Evolutionary conservation across 345 rosid genomes (phyloP).

Genomic region (Pugionium dolabratum): DNA sequence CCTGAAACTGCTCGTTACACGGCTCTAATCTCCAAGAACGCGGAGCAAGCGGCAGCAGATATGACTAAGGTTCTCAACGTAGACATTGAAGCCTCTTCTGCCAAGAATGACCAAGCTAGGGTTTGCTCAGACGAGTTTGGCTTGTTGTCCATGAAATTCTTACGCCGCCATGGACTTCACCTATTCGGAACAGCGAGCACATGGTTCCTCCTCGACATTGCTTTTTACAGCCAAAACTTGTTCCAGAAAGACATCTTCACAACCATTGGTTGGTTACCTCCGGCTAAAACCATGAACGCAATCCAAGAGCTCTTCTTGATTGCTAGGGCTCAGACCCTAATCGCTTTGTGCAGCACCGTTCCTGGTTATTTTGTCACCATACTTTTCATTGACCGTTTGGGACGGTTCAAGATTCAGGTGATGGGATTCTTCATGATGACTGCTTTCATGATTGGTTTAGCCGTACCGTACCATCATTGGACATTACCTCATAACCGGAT

Average conservation of each 20-base stretch:
- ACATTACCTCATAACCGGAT: constrained; percentile 47
- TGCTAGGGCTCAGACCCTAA: constrained; percentile 60
- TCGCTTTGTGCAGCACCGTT: constrained; percentile 70
- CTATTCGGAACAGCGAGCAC: constrained; percentile 60
- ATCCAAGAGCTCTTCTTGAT: constrained; percentile 62
- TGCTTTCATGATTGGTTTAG: constrained; percentile 57
- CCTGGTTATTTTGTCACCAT: constrained; percentile 76
- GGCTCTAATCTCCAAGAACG: constrained; percentile 61
- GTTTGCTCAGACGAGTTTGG: constrained; percentile 46
- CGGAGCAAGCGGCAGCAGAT: constrained; percentile 61
- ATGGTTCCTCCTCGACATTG: constrained; percentile 77
- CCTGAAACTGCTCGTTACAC: constrained; percentile 90
- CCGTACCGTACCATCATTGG: constrained; percentile 78
- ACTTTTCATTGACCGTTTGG: constrained; percentile 46
- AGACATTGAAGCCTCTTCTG: constrained; percentile 55
- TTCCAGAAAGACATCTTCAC: constrained; percentile 76
- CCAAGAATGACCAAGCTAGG: constrained; percentile 34
- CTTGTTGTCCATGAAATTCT: constrained; percentile 52
- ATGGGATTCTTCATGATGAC: constrained; percentile 59
- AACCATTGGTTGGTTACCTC: constrained; percentile 74
- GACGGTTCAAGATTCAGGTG: constrained; percentile 56
- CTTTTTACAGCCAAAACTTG: constrained; percentile 56
- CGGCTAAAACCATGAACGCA: constrained; percentile 65
- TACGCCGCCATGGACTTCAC: constrained; percentile 56
- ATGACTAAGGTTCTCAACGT: constrained; percentile 78